Evolutionary conservation across 2,329 filamentous ascomycete species (phyloP), one percentile per base, ranked within the genome.

Genomic region (Neoscytalidium dimidiatum): DNA sequence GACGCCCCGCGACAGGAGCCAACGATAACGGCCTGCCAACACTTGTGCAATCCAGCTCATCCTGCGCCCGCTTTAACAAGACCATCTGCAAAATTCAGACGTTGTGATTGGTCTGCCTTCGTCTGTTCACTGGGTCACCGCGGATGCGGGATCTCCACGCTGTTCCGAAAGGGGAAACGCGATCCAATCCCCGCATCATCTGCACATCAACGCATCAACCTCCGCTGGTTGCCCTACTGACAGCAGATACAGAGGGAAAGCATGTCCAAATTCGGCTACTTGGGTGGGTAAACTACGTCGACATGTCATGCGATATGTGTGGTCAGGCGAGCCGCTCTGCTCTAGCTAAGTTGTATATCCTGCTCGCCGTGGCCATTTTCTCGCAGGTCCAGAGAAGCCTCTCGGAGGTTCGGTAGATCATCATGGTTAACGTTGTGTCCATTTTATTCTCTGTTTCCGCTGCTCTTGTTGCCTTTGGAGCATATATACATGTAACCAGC

Each of bases 171-270:
- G 29, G 51, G 62, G 62, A 57, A 64, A 19, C 29, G 51, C 62
- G 21, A 64, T 64, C 62, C 51, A 64, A 57, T 64, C 62, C 62
- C 62, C 62, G 51, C 51, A 60, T 60, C 28, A 60, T 28, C 49
- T 35, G 49, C 49, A 11, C 31, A 23, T 29, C 53, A 31, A 26
- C 17, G 56, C 41, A 44, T 60, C 41, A 43, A 44, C 41, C 8
- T 33, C 38, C n/a, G 14, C 38, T 44, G n/a, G 11, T 23, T 38
- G n/a, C 11, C 7, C 41, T 60, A 17, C 38, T 46, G 23, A 23
- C 17, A n/a, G 3, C n/a, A 23, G 8, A 21, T 17, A 44, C 17
- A 17, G 8, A 11, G 56, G 56, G 56, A 60, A 33, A 31, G 41
- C 28, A 44, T 60, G 41, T 31, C 56, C 56, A 33, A 23, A 31